Conservation (phyloP, 257 asterid species). For the Ocimum tenuiflorum region DNA sequence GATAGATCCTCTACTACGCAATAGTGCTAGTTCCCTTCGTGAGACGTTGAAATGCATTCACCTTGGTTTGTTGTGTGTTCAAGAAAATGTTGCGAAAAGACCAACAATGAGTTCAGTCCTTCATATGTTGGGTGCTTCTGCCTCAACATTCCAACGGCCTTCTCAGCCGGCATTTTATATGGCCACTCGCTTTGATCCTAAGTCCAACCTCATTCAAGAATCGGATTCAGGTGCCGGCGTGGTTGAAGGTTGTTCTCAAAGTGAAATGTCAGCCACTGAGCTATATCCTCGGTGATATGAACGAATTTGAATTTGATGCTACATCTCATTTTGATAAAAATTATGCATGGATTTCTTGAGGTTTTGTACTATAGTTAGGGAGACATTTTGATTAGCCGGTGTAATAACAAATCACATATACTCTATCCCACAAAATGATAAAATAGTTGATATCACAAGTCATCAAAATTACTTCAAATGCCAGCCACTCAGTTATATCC, state of each 20-base stretch:
- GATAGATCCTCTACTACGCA: not conserved
- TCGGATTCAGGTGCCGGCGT: not conserved
- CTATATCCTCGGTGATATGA: not conserved
- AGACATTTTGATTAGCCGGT: no score
- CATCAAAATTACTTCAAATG: no score
- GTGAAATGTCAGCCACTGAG: not conserved
- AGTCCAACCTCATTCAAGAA: not conserved
- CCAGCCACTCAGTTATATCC: no score
- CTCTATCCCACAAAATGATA: no score
- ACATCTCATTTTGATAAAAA: no score
- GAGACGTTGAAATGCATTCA: slow-evolving; percentile 25
- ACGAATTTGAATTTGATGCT: no score
- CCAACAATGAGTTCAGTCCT: slow-evolving; percentile 18
- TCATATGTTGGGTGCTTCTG: slow-evolving; percentile 14
- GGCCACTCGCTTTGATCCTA: not conserved
- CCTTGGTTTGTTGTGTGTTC: slow-evolving; percentile 23
- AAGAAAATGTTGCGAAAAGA: not conserved
- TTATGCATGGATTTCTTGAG: no score
- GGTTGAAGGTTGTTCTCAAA: not conserved
- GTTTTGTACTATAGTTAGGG: no score
- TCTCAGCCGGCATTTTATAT: slow-evolving; percentile 4
- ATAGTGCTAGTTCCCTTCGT: not conserved
- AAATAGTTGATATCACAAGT: no score
- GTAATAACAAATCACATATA: no score
- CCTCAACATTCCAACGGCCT: slow-evolving; percentile 15